phyloP scores from a whole-genome alignment of 2,329 filamentous ascomycete species.

The Albifimbria verrucaria region DNA sequence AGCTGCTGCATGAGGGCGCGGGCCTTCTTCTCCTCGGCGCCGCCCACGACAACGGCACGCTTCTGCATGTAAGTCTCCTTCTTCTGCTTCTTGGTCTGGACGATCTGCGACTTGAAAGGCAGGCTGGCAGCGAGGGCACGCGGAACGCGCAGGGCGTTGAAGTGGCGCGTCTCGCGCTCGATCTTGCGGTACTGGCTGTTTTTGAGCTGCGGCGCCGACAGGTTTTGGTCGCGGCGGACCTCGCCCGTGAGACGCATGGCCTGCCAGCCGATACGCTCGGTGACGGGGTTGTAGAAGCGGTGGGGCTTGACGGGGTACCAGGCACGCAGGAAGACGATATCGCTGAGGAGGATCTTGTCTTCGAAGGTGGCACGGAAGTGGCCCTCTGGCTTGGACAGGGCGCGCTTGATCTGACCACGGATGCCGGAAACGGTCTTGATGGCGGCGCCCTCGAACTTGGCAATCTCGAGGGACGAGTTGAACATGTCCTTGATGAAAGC shows the following conservation, averaged over 20 bases:
- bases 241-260: conserved; percentile 93
- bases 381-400: conserved; percentile 87
- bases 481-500: conserved; percentile 99
- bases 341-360: conserved; percentile 95
- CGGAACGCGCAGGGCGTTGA: conserved; percentile 77
- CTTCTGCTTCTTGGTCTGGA: conserved; percentile 74
- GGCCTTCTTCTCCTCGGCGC: conserved; percentile 85
- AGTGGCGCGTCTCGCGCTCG: conserved; percentile 66
- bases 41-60: conserved; percentile 80
- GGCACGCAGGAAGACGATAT: conserved; percentile 92
- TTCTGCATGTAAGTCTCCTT: conserved; percentile 90
- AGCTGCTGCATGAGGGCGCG: conserved; percentile 90
- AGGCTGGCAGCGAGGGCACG: conserved; percentile 76
- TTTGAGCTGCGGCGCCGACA: conserved; percentile 74
- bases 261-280: conserved; percentile 89
- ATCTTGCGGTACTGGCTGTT: conserved; percentile 80
- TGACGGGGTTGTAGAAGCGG: conserved; percentile 95
- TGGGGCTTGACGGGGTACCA: conserved; percentile 97
- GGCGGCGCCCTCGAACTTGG: conserved; percentile 94
- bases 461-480: conserved; percentile 85
- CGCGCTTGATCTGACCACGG: conserved; percentile 94
- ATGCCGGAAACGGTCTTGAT: conserved; percentile 96
- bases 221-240: conserved; percentile 72
- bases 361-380: conserved; percentile 97
- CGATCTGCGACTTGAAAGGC: conserved; percentile 90